Evolutionary conservation across 2,329 filamentous ascomycete genomes (phyloP).

Genomic region (Geosmithia flava): DNA sequence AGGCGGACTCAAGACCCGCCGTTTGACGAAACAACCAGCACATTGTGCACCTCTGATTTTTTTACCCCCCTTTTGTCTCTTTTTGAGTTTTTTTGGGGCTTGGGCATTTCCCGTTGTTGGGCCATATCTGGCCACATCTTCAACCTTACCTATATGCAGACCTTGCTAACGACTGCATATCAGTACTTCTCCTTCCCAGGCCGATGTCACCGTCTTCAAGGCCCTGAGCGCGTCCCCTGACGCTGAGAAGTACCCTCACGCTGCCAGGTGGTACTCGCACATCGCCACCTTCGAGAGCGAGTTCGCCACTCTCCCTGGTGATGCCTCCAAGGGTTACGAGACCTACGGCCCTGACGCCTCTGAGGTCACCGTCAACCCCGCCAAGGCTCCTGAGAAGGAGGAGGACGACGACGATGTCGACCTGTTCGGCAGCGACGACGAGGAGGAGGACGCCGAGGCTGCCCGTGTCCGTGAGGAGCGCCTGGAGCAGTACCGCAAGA

Average conservation of each 20-base stretch:
- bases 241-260: conserved; percentile 81
- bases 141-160: not conserved
- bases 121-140: not conserved
- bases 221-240: conserved; percentile 65
- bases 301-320: conserved; percentile 82
- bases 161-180: conserved; percentile 4
- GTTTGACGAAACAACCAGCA: conserved; percentile 53
- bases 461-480: conserved; percentile 76
- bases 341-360: conserved; percentile 78
- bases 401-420: conserved; percentile 78
- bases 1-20: conserved; percentile 86
- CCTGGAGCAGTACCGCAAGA: conserved; percentile 86
- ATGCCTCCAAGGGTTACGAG: conserved; percentile 78
- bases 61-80: not conserved
- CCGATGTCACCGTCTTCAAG: conserved; percentile 94
- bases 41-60: conserved; percentile 60
- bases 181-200: conserved; percentile 65
- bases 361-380: conserved; percentile 72
- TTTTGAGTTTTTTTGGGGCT: not conserved
- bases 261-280: conserved; percentile 98
- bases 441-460: conserved; percentile 88
- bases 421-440: conserved; percentile 85
- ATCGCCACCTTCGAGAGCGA: conserved; percentile 86
- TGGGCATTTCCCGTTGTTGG: not conserved
- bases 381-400: conserved; percentile 61